phyloP scores from a whole-genome alignment of 176 grass and related monocot species.

The Cenchrus purpureus region DNA sequence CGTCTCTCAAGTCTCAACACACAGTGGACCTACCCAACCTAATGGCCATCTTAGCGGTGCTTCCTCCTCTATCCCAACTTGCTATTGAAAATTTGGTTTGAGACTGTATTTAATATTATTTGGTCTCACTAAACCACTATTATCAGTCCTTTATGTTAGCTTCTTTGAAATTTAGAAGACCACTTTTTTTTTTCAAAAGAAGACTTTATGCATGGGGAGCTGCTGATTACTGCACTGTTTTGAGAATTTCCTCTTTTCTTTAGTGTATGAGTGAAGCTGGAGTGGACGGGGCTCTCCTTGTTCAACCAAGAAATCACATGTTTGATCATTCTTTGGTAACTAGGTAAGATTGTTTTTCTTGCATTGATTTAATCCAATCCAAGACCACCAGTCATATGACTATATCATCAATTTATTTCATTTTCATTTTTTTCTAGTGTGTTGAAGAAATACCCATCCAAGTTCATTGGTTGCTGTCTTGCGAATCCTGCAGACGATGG shows the following conservation, averaged over 20 bases:
- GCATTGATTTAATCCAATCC: neutral
- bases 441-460: slow-evolving; percentile 84
- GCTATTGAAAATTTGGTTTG: slow-evolving; percentile 8
- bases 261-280: slow-evolving; percentile 83
- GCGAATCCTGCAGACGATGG: slow-evolving; percentile 89
- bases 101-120: neutral
- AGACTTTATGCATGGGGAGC: neutral
- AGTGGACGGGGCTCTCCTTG: slow-evolving; percentile 85
- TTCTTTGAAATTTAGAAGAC: neutral
- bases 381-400: slow-evolving; percentile 4
- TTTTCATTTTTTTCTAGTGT: slow-evolving; percentile 52
- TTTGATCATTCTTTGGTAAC: slow-evolving; percentile 86
- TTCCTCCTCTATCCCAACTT: slow-evolving; percentile 5
- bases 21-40: neutral
- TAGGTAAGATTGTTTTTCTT: slow-evolving; percentile 48
- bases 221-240: slow-evolving; percentile 2
- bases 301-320: slow-evolving; percentile 90
- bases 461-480: slow-evolving; percentile 85
- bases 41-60: neutral
- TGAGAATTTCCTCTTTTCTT: slow-evolving; percentile 20
- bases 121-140: neutral
- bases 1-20: neutral
- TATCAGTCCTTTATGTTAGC: neutral
- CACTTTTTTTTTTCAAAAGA: too few relatives aligned
- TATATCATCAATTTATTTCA: neutral